Base-by-base conservation (phyloP, 768 basidiomycete species). In the Amanita exitialis region DNA sequence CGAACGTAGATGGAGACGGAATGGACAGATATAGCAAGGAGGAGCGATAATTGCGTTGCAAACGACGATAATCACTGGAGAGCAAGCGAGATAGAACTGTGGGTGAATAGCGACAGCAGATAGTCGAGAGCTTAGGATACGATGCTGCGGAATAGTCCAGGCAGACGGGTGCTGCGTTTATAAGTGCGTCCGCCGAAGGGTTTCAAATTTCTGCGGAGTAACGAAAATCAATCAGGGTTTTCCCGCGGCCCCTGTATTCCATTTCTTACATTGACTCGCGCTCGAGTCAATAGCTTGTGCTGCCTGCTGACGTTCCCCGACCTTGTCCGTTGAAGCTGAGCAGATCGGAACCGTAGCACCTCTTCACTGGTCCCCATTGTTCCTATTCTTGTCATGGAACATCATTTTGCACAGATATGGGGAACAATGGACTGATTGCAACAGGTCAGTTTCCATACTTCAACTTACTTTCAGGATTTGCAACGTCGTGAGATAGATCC, bases 161-260 rank as follows among this genome's bases (percentile, higher is more conserved):
- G n/a, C n/a, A n/a, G n/a, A n/a, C n/a, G n/a, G n/a, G n/a, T n/a
- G n/a, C 41, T 50, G 53, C 43, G 54, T 55, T 61, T 60, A 58
- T 58, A 32, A 12, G 32, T 32, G 55, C 47, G 49, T 28, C 39
- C 42, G 38, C 25, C 20, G 27, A 54, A 41, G 52, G 54, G 64
- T 65, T 64, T 66, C 64, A 68, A 69, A 68, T 64, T 64, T 60
- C 42, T 44, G 66, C 66, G 66, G 64, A 68, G 68, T 63, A 55
- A 57, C 54, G 56, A 61, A 55, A 61, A 58, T 57, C 53, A 54
- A 51, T 41, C 51, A 47, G 36, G 57, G 47, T 58, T 61, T 69
- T 70, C 66, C 69, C 67, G 68, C 67, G 68, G 63, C 58, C 30
- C 58, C 64, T 58, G 58, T 53, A 55, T 27, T 41, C 13, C 32